Evolutionary conservation across 352 stramenopile species (phyloP).

Genomic region (Pythium insidiosum): DNA sequence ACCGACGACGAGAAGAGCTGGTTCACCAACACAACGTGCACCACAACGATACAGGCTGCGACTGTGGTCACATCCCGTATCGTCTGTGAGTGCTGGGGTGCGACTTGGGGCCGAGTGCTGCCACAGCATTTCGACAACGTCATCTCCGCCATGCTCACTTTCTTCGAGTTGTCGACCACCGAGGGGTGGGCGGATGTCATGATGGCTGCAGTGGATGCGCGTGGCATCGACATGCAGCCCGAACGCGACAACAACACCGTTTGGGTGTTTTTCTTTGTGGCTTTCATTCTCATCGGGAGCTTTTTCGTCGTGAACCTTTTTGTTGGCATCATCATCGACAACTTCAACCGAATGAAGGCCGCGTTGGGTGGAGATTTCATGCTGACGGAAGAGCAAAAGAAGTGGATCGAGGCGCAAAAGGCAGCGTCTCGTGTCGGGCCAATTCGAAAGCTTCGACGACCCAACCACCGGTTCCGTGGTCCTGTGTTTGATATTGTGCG

Average conservation of each 20-base stretch:
- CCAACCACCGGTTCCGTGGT: constrained; percentile 36
- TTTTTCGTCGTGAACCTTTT: constrained; percentile 95
- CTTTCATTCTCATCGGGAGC: constrained; percentile 88
- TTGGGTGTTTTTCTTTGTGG: constrained; percentile 85
- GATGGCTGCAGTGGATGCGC: constrained; percentile 84
- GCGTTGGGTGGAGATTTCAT: constrained; percentile 63
- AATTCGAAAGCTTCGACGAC: constrained; percentile 41
- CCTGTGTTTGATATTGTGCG: constrained; percentile 63
- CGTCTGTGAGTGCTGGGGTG: constrained; percentile 56
- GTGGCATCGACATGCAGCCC: constrained; percentile 89
- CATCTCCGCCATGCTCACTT: constrained; percentile 56
- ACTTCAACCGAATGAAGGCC: constrained; percentile 90
- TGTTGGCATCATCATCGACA: constrained; percentile 92
- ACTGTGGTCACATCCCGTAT: constrained; percentile 52
- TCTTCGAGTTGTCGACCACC: constrained; percentile 92
- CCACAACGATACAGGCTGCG: constrained; percentile 6
- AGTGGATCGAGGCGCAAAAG: constrained; percentile 84
- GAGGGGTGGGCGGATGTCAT: constrained; percentile 92
- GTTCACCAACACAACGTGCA: constrained; percentile 45
- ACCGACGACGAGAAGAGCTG: constrained; percentile 26
- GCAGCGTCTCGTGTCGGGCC: constrained; percentile 54
- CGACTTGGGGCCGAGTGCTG: constrained; percentile 37
- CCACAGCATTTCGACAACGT: constrained; percentile 87
- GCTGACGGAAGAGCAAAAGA: constrained; percentile 86
- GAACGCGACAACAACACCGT: constrained; percentile 72